Evolutionary conservation across 2,329 filamentous ascomycete species (phyloP), one percentile per base, ranked within the genome.

Genomic region (Colletotrichum tropicale): DNA sequence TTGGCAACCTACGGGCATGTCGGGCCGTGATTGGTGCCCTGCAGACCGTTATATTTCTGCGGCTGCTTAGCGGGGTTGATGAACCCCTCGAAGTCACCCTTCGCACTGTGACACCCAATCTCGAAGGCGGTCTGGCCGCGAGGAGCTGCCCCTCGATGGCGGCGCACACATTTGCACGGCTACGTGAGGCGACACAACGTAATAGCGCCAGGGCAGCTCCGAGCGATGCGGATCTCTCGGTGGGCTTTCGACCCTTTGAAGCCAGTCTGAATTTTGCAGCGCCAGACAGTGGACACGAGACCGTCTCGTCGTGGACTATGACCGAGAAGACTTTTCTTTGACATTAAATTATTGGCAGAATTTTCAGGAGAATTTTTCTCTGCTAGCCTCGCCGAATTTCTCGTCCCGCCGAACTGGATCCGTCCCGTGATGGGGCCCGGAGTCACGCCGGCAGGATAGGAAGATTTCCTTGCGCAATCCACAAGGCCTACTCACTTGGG

Each of bases 31-130:
- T 76, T 74, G 74, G 70, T 70, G 70, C 65, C 73, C 70, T 76
- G 74, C 65, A 66, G 74, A 61, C 74, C 70, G 74, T 76, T 74
- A 52, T 66, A 74, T 66, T 72, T 65, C 56, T 76, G 65, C 74
- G 64, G 70, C 70, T 74, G 64, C 58, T 69, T 74, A 61, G 74
- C 66, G 74, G 74, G 70, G 65, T 76, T 55, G 56, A 38, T 9
- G 18, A 61, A 32, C 70, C 70, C 43, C 70, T 74, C 74, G 58
- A 34, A 6, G 48, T 48, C 24, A 15, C 13, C 24, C 58, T 32
- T 74, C 74, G 71, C 74, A 76, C 74, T 76, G 70, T 76, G 74
- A 62, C 48, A 21, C 34, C n/a, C 16, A n/a, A 38, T 34, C 5
- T 62, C 21, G 18, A 73, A 43, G 62, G 74, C 70, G 58, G 74